phyloP scores from a whole-genome alignment of 306 rosid genomes.

The Acmispon strigosus region DNA sequence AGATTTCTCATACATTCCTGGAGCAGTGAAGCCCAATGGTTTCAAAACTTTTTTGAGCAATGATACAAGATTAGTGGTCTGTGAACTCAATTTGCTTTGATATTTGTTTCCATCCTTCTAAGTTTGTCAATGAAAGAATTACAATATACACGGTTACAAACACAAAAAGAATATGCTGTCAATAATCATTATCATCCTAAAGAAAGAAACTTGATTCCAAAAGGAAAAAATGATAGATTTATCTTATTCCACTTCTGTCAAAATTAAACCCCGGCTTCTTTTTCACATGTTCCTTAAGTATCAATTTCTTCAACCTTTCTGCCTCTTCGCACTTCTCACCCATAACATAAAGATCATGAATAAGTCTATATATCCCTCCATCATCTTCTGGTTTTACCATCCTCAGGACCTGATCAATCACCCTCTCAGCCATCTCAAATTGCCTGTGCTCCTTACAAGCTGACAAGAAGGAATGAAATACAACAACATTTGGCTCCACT shows the following conservation, averaged over 20 bases:
- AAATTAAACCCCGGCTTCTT: constrained; percentile 39
- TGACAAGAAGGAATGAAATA: constrained; percentile 45
- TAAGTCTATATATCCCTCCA: constrained; percentile 43
- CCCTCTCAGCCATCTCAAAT: constrained; percentile 56
- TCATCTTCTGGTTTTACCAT: constrained; percentile 37
- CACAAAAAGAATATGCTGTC: background rate
- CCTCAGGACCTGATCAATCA: constrained; percentile 34
- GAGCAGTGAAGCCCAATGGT: background rate
- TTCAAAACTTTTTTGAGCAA: background rate
- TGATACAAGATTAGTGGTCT: background rate
- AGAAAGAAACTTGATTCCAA: background rate
- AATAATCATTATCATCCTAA: background rate
- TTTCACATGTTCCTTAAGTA: constrained; percentile 31
- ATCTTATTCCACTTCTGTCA: constrained; percentile 9
- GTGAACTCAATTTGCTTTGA: background rate
- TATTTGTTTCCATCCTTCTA: constrained; percentile 1
- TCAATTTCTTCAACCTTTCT: constrained; percentile 40
- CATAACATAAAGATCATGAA: constrained; percentile 51
- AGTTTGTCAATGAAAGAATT: constrained; percentile 4
- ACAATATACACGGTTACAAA: background rate
- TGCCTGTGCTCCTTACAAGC: constrained; percentile 55
- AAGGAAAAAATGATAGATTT: background rate
- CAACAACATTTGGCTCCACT: constrained; percentile 38
- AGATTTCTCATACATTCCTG: background rate
- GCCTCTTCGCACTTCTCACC: constrained; percentile 55